Base-by-base conservation (phyloP, 2,329 filamentous ascomycete genomes). In the Cladophialophora yegresii region DNA sequence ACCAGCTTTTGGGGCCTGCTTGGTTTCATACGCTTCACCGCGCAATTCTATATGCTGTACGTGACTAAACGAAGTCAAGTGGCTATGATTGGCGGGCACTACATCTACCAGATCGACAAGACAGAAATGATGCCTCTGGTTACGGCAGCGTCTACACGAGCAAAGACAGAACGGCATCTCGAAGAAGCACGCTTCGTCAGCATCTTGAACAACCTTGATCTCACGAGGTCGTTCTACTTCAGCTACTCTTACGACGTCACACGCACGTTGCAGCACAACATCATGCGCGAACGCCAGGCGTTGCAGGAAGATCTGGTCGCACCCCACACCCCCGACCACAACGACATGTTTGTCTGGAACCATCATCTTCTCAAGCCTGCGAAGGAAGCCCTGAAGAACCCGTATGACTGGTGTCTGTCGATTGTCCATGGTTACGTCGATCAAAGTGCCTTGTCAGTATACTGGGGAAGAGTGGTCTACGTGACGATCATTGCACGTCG, bases 331-430 rank as follows among this genome's bases (percentile, higher is more conserved):
- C 83, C 85, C 33, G 86, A 92, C 70, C 89, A 89, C 74, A 96
- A 97, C 72, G 86, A 89, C 45, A 99, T 99, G 95, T 99, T 99
- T 74, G 90, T 98, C 2, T 99, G 95, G 95, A 99, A 99, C 72
- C 87, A 91, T 70, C 90, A 97, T 76, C 83, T 99, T 4, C 83
- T 99, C 20, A 83, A 89, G 65, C 93, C 95, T 0, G 92, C 89
- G 0, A 81, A 85, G 12, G 78, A 81, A 20, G 84, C 84, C 5
- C 80, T 99, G 45, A 89, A 89, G 67, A 90, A 93, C 71, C 88
- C 91, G 0, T 96, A 91, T 74, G 92, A 98, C 73, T 99, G 95
- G 95, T 99, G 93, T 75, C 84, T 96, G 26, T 93, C 95, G 0
- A 90, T 98, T 63, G 93, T 97, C 51, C 93, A 99, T 76, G 95